These are phyloP conservation scores for Moesziomyces parantarcticus DNA, from an alignment of 1,284 basidiomycete genomes.

Conservation along the genomic window DNA sequence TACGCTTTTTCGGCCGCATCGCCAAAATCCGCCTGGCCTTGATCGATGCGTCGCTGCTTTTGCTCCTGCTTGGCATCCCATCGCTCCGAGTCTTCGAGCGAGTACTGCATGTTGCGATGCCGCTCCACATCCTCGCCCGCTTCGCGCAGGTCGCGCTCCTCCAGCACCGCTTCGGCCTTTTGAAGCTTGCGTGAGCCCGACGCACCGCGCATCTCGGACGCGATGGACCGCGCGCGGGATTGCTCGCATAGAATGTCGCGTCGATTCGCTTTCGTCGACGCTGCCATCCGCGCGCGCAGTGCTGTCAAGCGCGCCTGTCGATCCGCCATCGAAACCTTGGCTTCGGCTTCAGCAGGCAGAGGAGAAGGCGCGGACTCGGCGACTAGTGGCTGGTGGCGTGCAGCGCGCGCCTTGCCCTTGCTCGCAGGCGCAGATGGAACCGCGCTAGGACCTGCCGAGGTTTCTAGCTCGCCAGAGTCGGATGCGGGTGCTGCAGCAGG, in stretches of 20 bases:
- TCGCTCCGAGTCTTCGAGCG: conserved; percentile 90
- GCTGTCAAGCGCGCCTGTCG: conserved; percentile 28
- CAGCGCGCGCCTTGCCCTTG: conserved; percentile 28
- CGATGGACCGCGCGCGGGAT: conserved; percentile 32
- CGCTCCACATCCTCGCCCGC: conserved; percentile 78
- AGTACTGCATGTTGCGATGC: conserved; percentile 91
- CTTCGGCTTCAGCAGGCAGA: background rate
- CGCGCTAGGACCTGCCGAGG: background rate
- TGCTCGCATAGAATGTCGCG: conserved; percentile 52
- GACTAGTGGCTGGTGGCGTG: conserved; percentile 22
- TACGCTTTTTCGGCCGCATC: conserved; percentile 88
- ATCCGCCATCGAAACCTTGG: conserved; percentile 24
- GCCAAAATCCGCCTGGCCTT: conserved; percentile 89
- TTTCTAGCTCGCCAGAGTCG: background rate
- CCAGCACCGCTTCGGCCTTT: conserved; percentile 84
- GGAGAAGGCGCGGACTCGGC: conserved; percentile 7
- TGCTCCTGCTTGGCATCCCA: conserved; percentile 88
- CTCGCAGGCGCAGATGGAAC: conserved; percentile 3
- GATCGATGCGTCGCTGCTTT: conserved; percentile 80
- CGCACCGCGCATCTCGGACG: conserved; percentile 24
- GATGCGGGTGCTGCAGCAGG: background rate
- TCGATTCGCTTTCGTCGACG: conserved; percentile 59
- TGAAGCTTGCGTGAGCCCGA: conserved; percentile 50
- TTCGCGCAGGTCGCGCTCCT: conserved; percentile 87
- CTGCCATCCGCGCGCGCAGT: conserved; percentile 40